These are phyloP conservation scores for Balansia obtecta DNA, from an alignment of 2,329 filamentous ascomycete species.

Conservation along the genomic window DNA sequence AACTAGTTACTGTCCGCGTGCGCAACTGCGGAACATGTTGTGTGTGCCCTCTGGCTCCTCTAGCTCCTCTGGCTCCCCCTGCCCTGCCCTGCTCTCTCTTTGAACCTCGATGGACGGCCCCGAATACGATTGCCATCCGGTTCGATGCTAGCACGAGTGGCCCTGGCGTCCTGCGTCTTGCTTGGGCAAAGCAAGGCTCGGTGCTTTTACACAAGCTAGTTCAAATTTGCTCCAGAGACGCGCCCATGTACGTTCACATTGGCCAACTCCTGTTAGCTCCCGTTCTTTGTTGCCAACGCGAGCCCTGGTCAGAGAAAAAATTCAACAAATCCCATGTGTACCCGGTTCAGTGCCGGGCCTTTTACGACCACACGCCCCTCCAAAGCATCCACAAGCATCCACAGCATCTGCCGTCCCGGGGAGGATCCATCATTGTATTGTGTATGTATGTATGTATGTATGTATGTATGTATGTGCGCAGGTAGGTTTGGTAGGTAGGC, in stretches of 20 bases:
- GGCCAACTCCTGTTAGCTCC: constrained; percentile 18
- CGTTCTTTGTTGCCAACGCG: constrained; percentile 26
- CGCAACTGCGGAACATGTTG: not conserved
- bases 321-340: constrained; percentile 8
- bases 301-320: constrained; percentile 16
- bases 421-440: constrained; percentile 17
- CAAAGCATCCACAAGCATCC: constrained; percentile 10
- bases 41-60: not conserved
- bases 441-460: too few relatives aligned
- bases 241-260: not conserved
- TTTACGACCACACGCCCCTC: constrained; percentile 35
- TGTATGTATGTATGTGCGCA: too few relatives aligned
- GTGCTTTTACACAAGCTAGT: constrained; percentile 1
- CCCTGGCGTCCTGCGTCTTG: not conserved
- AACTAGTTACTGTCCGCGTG: not conserved
- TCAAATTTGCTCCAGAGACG: constrained; percentile 4
- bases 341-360: constrained; percentile 36
- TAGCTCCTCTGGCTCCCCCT: not conserved
- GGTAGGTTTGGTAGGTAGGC: too few relatives aligned
- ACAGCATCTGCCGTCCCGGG: constrained; percentile 30
- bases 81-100: too few relatives aligned
- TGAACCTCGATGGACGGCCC: not conserved
- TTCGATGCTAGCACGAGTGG: constrained; percentile 8
- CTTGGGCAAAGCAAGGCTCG: not conserved
- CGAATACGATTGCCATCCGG: not conserved